phyloP scores from a whole-genome alignment of 2,329 filamentous ascomycete species.

The Tolypocladium ophioglossoides region DNA sequence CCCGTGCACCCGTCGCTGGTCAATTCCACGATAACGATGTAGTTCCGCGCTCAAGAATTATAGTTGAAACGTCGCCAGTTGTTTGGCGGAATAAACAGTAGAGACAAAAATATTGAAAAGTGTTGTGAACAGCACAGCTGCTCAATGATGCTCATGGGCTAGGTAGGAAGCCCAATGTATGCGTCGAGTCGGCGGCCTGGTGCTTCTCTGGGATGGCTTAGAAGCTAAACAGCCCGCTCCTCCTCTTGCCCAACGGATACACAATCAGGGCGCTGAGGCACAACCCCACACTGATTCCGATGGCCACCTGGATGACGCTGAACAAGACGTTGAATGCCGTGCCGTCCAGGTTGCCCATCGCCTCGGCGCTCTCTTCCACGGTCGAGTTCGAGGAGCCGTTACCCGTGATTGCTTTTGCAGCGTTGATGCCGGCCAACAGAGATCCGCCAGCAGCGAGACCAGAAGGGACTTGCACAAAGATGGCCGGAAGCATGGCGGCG shows the following conservation, averaged over 20 bases:
- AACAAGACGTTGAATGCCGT: conserved; percentile 44
- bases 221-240: conserved; percentile 47
- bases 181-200: not conserved
- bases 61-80: not conserved
- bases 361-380: conserved; percentile 1
- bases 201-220: conserved; percentile 12
- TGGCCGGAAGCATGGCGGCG: conserved; percentile 75
- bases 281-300: conserved; percentile 51
- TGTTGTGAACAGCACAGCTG: not conserved
- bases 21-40: not conserved
- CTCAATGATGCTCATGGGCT: not conserved
- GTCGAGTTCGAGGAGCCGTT: conserved; percentile 19
- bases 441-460: conserved; percentile 51
- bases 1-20: not conserved
- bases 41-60: not conserved
- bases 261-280: conserved; percentile 45
- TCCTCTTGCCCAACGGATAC: conserved; percentile 46
- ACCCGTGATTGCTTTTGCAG: conserved; percentile 42
- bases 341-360: conserved; percentile 24
- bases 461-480: conserved; percentile 61
- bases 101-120: not conserved
- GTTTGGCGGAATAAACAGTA: not conserved
- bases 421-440: conserved; percentile 45
- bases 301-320: conserved; percentile 50
- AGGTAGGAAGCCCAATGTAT: no score